phyloP scores from a whole-genome alignment of 2,329 filamentous ascomycete genomes.

The Didymella arachidicola region DNA sequence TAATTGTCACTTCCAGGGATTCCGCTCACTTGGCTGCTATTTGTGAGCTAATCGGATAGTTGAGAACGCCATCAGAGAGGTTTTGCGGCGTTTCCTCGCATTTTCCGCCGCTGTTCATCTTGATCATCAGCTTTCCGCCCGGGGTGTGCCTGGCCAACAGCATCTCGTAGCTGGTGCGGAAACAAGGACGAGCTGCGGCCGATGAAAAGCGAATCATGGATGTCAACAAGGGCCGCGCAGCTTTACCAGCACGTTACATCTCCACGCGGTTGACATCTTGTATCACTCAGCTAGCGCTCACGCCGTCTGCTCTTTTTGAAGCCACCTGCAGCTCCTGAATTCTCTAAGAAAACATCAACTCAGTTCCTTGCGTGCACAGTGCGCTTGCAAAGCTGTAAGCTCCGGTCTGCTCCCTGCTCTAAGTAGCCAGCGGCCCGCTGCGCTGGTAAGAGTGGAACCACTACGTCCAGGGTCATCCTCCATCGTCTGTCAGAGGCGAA shows the following conservation, averaged over 20 bases:
- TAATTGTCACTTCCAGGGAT: slow-evolving; percentile 21
- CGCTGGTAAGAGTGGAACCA: slow-evolving; percentile 36
- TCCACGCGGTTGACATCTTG: slow-evolving; percentile 39
- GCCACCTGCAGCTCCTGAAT: slow-evolving; percentile 39
- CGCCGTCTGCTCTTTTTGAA: slow-evolving; percentile 40
- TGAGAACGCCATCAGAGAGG: slow-evolving; percentile 28
- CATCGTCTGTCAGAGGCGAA: slow-evolving; percentile 40
- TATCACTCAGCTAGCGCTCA: slow-evolving; percentile 41
- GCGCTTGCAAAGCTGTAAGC: slow-evolving; percentile 36
- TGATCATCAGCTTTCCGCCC: slow-evolving; percentile 33
- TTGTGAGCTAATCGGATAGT: slow-evolving; percentile 32
- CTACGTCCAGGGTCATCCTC: slow-evolving; percentile 42
- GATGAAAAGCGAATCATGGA: slow-evolving; percentile 36
- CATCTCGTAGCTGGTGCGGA: slow-evolving; percentile 26
- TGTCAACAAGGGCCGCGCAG: slow-evolving; percentile 16
- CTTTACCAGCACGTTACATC: slow-evolving; percentile 36
- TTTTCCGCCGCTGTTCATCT: slow-evolving; percentile 39
- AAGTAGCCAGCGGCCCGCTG: slow-evolving; percentile 43
- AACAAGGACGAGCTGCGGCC: slow-evolving; percentile 27
- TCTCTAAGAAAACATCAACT: slow-evolving; percentile 37
- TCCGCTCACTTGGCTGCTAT: slow-evolving; percentile 33
- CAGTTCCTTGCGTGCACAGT: slow-evolving; percentile 39
- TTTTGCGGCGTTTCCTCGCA: slow-evolving; percentile 36
- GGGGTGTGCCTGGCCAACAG: slow-evolving; percentile 37
- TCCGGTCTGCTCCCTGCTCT: slow-evolving; percentile 43